Evolutionary conservation across 192 early-diverging fungal genomes (phyloP).

Genomic region (Obelidium mucronatum): DNA sequence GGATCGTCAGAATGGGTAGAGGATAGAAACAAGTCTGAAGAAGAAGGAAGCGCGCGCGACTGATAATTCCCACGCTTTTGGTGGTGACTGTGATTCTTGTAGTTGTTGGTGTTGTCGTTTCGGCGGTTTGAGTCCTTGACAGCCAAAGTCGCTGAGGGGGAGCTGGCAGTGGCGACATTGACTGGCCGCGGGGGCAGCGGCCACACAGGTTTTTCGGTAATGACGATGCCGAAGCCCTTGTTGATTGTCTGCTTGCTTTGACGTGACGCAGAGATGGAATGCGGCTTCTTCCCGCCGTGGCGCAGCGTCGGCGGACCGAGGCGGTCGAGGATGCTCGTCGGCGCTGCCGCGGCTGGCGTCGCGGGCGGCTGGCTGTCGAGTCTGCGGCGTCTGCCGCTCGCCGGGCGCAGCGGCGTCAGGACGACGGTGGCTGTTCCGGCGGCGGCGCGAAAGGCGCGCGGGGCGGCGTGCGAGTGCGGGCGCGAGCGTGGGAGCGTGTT

Average conservation of each 20-base stretch:
- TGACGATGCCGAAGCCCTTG: not conserved
- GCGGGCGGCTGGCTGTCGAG: not conserved
- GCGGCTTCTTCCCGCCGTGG: too few relatives aligned
- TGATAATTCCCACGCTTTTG: too few relatives aligned
- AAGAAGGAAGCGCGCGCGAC: too few relatives aligned
- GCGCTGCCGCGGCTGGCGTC: not conserved
- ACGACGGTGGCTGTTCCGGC: not conserved
- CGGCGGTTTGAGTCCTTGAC: not conserved
- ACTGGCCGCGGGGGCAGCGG: not conserved
- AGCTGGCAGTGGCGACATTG: not conserved
- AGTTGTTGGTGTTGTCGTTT: too few relatives aligned
- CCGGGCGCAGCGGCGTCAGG: not conserved
- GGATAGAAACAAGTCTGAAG: too few relatives aligned
- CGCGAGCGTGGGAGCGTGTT: not conserved
- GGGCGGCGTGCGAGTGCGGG: not conserved
- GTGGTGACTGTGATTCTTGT: too few relatives aligned
- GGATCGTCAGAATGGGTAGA: too few relatives aligned
- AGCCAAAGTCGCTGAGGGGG: not conserved
- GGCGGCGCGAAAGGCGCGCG: not conserved
- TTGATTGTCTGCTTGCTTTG: not conserved
- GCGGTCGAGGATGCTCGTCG: not conserved
- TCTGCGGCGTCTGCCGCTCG: not conserved
- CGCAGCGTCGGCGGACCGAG: not conserved
- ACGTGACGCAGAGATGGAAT: too few relatives aligned
- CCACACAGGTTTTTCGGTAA: not conserved